Evolutionary conservation across 768 basidiomycete genomes (phyloP).

Genomic region (Xerocomellus chrysenteron): DNA sequence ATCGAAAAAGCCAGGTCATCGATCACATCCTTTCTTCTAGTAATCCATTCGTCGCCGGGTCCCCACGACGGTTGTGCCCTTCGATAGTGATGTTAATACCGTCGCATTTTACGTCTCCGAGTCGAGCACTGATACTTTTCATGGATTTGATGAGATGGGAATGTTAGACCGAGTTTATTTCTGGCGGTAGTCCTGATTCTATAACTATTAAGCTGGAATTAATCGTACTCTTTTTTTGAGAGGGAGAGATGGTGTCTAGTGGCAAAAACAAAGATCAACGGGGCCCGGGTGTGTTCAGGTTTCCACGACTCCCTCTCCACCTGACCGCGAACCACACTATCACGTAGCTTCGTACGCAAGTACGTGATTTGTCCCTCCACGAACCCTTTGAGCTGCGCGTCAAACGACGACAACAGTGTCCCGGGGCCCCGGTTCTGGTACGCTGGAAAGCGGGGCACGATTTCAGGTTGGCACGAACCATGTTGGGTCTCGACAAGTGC

Average conservation of each 20-base stretch:
- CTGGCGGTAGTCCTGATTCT: neutral
- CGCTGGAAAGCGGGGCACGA: conserved; percentile 12
- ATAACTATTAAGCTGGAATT: too few relatives aligned
- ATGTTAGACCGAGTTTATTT: neutral
- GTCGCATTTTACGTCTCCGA: too few relatives aligned
- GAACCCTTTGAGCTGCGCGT: conserved; percentile 17
- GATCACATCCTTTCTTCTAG: neutral
- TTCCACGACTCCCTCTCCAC: neutral
- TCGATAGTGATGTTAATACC: neutral
- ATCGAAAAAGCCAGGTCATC: neutral
- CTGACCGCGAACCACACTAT: neutral
- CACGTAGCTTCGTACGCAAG: conserved; percentile 14
- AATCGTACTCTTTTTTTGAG: too few relatives aligned
- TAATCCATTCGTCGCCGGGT: too few relatives aligned
- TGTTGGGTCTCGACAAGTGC: too few relatives aligned
- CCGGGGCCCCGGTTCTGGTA: conserved; percentile 18
- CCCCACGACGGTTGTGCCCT: neutral
- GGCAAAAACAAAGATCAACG: conserved; percentile 20
- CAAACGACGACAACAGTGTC: conserved; percentile 14
- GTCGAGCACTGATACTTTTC: too few relatives aligned
- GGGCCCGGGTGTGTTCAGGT: neutral
- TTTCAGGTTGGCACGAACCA: neutral
- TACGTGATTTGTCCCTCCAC: conserved; percentile 27
- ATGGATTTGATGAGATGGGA: too few relatives aligned
- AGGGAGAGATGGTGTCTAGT: too few relatives aligned